Evolutionary conservation across 2,329 filamentous ascomycete genomes (phyloP).

Genomic region (Ophiostoma populinum): DNA sequence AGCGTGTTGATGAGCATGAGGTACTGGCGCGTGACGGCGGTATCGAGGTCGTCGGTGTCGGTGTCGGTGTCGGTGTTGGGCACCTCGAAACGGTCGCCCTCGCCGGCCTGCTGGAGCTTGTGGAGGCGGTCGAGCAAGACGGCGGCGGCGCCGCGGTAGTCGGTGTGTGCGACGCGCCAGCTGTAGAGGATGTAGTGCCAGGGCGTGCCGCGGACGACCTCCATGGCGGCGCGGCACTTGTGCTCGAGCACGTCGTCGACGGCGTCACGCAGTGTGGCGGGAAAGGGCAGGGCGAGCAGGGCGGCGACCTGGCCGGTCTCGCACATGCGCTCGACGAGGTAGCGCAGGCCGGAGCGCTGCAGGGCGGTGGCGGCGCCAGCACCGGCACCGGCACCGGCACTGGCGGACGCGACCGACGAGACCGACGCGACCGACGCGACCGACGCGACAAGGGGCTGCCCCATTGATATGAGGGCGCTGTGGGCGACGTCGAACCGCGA

Average conservation of each 20-base stretch:
- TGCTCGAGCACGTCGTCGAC: slow-evolving; percentile 65
- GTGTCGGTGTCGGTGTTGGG: background rate
- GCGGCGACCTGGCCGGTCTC: slow-evolving; percentile 46
- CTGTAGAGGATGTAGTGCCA: slow-evolving; percentile 85
- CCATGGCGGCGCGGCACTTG: slow-evolving; percentile 34
- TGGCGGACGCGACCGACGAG: slow-evolving; percentile 14
- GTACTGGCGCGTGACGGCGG: slow-evolving; percentile 55
- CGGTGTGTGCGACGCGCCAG: slow-evolving; percentile 67
- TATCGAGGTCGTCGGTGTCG: slow-evolving; percentile 37
- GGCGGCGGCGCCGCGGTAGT: slow-evolving; percentile 66
- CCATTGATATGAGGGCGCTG: slow-evolving; percentile 56
- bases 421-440: background rate
- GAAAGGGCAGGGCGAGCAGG: slow-evolving; percentile 60
- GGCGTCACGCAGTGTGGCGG: slow-evolving; percentile 51
- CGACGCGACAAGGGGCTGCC: slow-evolving; percentile 13
- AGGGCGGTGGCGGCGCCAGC: slow-evolving; percentile 26
- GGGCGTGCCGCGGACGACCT: slow-evolving; percentile 46
- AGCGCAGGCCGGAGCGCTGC: slow-evolving; percentile 53
- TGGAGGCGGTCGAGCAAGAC: slow-evolving; percentile 46
- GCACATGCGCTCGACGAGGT: slow-evolving; percentile 53
- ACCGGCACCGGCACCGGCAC: slow-evolving; percentile 34
- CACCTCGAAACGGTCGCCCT: slow-evolving; percentile 26
- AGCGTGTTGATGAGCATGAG: slow-evolving; percentile 86
- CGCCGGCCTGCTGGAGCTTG: slow-evolving; percentile 39
- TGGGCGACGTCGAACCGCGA: slow-evolving; percentile 73